Base-by-base conservation (phyloP, 2,329 filamentous ascomycete species). In the Colletotrichum sp. region DNA sequence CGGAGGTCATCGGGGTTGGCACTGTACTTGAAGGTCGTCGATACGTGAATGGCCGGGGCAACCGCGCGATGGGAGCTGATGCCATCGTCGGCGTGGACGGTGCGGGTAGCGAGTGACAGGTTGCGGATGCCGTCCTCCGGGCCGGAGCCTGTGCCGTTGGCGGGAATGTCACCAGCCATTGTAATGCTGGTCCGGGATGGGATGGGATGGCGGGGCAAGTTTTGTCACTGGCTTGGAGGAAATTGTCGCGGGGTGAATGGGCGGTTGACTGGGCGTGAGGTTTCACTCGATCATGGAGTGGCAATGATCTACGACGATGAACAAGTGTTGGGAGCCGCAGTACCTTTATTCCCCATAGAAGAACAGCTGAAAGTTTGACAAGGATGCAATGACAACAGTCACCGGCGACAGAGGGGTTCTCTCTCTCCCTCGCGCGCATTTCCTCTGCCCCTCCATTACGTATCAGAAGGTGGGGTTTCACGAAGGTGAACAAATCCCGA, bases 1-100 rank as follows among this genome's bases (percentile, higher is more conserved):
- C 76, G 85, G 61, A 98, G 90, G 32, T 91, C 83, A 7, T 92
- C 89, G 3, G 95, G 94, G 82, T 98, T 90, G 69, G 88, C 85
- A 32, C 89, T 87, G 84, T 98, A 98, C 79, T 95, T 92, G 85
- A 95, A 98, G 18, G 95, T 98, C 14, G 96, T 98, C 76, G 95
- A 96, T 77, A 97, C 92, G 83, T 98, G 96, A 81, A 98, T 89
- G 5, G 96, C 92, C 74, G 97, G 96, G 14, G 96, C 96, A 71
- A 98, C 94, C 82, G 97, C 95, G 66, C 92, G 89, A 79, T 94
- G 91, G 38, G 89, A 85, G 84, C 95, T 95, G 80, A 97, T 89
- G 79, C 88, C 88, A 85, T 97, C 93, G 81, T 98, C 96, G 77
- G 94, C 95, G 83, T 98, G 96, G 77, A 98, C 87, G n/a, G 94